Conservation (phyloP, 495 filamentous ascomycete species). For the Beverwykella pulmonaria region DNA sequence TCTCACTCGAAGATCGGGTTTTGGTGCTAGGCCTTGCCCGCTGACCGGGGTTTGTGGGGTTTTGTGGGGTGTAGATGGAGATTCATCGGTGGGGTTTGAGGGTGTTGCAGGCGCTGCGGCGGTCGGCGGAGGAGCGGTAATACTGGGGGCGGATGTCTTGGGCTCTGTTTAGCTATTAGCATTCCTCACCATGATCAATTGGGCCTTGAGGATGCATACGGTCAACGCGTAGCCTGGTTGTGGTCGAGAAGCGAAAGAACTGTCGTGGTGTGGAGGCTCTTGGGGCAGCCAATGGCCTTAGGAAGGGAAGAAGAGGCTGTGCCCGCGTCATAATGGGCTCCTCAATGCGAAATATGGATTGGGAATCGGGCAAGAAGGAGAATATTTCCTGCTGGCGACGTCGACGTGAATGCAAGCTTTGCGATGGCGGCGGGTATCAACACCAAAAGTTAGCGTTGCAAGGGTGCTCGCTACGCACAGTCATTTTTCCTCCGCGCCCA, state of each 20-base stretch:
- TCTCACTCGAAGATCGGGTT: background rate
- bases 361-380: background rate
- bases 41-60: slow-evolving; percentile 19
- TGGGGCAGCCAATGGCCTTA: slow-evolving; percentile 43
- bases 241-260: slow-evolving; percentile 43
- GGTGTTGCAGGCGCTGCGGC: slow-evolving; percentile 6
- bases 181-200: slow-evolving; percentile 1
- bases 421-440: slow-evolving; percentile 5
- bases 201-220: slow-evolving; percentile 14
- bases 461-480: slow-evolving; percentile 29
- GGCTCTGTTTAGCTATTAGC: slow-evolving; percentile 19
- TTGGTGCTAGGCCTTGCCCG: background rate
- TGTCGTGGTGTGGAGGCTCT: slow-evolving; percentile 37
- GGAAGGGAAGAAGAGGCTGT: slow-evolving; percentile 39
- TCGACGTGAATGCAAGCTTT: slow-evolving; percentile 11
- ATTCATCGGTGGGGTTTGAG: slow-evolving; percentile 9
- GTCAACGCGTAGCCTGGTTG: slow-evolving; percentile 33
- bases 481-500: slow-evolving; percentile 17
- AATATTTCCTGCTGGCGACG: background rate
- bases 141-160: background rate
- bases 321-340: slow-evolving; percentile 30
- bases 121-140: slow-evolving; percentile 11
- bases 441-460: slow-evolving; percentile 30
- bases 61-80: slow-evolving; percentile 38
- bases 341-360: background rate